Conservation (phyloP, 2,329 filamentous ascomycete genomes). For the Graphiopsis chlorocephala region DNA sequence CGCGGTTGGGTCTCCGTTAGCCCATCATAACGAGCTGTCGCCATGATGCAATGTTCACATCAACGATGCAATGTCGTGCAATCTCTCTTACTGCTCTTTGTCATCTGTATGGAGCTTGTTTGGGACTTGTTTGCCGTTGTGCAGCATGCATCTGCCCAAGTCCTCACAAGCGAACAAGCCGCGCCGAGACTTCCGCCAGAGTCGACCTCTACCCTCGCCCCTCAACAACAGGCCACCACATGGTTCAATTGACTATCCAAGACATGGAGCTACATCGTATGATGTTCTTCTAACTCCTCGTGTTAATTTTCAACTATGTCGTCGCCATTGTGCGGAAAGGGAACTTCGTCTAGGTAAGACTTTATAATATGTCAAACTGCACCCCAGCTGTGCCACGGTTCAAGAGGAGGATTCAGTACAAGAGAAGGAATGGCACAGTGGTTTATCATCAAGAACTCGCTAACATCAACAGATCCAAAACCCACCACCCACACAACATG, state of each 20-base stretch:
- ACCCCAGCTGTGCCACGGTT: not conserved
- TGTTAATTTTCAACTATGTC: conserved; percentile 6
- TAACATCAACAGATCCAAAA: not conserved
- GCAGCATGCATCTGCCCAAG: not conserved
- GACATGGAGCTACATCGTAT: conserved; percentile 17
- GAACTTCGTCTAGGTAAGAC: not conserved
- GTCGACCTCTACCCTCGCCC: conserved; percentile 7
- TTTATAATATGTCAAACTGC: not conserved
- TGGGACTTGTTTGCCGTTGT: not conserved
- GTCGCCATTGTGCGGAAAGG: conserved; percentile 13
- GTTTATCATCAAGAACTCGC: not conserved
- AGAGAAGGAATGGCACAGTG: conserved; percentile 1
- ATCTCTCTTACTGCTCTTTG: not conserved
- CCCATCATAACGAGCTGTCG: not conserved
- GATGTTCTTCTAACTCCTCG: conserved; percentile 6
- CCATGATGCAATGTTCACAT: not conserved
- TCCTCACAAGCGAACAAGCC: conserved; percentile 6
- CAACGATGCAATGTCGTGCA: not conserved
- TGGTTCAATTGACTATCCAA: conserved; percentile 5
- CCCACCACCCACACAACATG: not conserved
- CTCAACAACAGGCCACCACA: conserved; percentile 15
- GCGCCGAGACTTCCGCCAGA: conserved; percentile 1
- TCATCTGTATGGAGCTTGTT: not conserved
- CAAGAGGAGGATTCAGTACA: not conserved
- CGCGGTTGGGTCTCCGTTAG: not conserved